phyloP scores from a whole-genome alignment of 140 eudicot genomes.

The Oenanthe javanica region DNA sequence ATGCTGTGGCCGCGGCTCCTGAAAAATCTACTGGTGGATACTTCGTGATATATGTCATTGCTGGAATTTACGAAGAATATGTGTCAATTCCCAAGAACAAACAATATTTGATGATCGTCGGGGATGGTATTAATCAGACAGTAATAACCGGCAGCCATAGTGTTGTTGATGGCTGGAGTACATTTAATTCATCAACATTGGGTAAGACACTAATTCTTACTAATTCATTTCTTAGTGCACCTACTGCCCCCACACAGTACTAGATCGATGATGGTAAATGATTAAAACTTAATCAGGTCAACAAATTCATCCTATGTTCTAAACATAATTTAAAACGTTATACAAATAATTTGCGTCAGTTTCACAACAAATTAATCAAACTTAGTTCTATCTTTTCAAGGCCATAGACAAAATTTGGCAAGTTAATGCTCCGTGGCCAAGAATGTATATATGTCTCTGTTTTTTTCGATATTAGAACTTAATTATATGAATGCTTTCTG shows the following conservation, averaged over 20 bases:
- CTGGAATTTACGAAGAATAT: constrained; percentile 48
- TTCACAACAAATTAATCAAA: neutral
- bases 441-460: no score
- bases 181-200: constrained; percentile 47
- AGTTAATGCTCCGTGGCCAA: neutral
- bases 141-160: constrained; percentile 44
- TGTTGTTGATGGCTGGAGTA: constrained; percentile 51
- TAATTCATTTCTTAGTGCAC: neutral
- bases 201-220: constrained; percentile 24
- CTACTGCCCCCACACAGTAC: neutral
- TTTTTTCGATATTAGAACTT: no score
- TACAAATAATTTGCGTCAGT: neutral
- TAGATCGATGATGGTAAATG: neutral
- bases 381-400: neutral
- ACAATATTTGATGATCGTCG: constrained; percentile 35
- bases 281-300: neutral
- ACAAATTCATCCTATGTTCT: neutral
- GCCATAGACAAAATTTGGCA: neutral
- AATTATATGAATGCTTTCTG: no score
- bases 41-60: constrained; percentile 40
- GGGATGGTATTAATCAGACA: constrained; percentile 60
- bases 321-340: neutral
- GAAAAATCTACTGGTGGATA: constrained; percentile 21
- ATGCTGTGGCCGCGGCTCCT: constrained; percentile 54
- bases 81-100: constrained; percentile 35